Base-by-base conservation (phyloP, 2,329 filamentous ascomycete species). In the Phaeosphaeria sp. region DNA sequence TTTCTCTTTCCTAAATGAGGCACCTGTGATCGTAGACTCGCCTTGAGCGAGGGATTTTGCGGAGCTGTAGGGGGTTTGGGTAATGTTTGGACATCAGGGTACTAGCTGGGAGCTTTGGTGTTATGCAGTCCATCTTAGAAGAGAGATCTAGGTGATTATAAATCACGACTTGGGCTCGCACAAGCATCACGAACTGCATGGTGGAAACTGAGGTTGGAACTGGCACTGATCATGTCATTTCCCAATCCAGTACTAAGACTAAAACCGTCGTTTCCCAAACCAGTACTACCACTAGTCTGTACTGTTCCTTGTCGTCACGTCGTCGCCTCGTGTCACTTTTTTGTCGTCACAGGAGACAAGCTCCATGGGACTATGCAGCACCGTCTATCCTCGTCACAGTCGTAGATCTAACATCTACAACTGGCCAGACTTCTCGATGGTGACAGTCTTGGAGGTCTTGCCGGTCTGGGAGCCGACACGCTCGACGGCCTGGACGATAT, bases 371-470 rank as follows among this genome's bases (percentile, higher is more conserved):
- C 53, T 30, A 36, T 57, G 21, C 51, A 36, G 30, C 53, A 13
- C 47, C 27, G 25, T 44, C 45, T n/a, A 49, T 30, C n/a, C 22
- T 20, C 30, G 36, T 20, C 11, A 13, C 42, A 55, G 42, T 27
- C 30, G 27, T 21, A 27, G 22, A 21, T 44, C 21, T 24, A 7
- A 36, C 43, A 21, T 56, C 43, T 65, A 67, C 62, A 71, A 64
- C 59, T 71, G 65, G 45, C 67, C 67, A 46, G 59, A 69, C 61
- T 71, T 60, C 51, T 61, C 63, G 33, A 71, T 71, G 58, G 53
- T 60, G 55, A 71, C 64, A 25, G 63, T 58, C 59, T 64, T 59
- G 30, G 59, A 61, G 53, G 67, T 68, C 43, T 59, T 45, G 47
- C 67, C 67, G 56, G 54, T 64, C 51, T 55, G 53, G 30, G 66